These are phyloP conservation scores for Priceomyces medius DNA, from an alignment of 805 yeast genomes.

Conservation along the genomic window DNA sequence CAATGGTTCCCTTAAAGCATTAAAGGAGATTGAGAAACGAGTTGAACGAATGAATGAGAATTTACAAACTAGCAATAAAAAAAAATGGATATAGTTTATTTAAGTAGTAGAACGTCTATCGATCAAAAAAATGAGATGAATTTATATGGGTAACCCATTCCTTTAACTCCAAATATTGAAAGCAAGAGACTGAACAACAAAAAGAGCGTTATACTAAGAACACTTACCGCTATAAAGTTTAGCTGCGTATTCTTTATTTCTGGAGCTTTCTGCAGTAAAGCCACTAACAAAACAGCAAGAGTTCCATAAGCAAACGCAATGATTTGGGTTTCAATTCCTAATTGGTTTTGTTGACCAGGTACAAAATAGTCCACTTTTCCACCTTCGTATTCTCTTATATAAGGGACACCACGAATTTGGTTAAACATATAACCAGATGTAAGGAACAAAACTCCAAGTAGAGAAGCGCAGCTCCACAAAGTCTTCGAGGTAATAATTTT, in stretches of 20 bases:
- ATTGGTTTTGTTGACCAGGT: slow-evolving; percentile 71
- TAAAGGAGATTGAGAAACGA: slow-evolving; percentile 38
- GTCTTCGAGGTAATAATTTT: slow-evolving; percentile 48
- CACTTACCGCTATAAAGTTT: slow-evolving; percentile 48
- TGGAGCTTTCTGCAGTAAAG: slow-evolving; percentile 60
- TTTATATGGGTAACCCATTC: slow-evolving; percentile 72
- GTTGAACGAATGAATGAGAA: slow-evolving; percentile 24
- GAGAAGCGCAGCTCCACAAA: slow-evolving; percentile 70
- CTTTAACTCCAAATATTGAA: slow-evolving; percentile 66
- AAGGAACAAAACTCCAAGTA: slow-evolving; percentile 68
- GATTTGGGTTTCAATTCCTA: slow-evolving; percentile 87
- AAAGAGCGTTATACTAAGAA: slow-evolving; percentile 47
- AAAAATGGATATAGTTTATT: no score
- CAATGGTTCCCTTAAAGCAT: slow-evolving; percentile 20
- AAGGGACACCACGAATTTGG: slow-evolving; percentile 72
- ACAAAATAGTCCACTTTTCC: slow-evolving; percentile 39
- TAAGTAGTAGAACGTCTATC: not conserved
- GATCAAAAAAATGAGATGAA: slow-evolving; percentile 26
- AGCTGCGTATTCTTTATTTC: slow-evolving; percentile 41
- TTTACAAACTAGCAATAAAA: not conserved
- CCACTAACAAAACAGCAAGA: slow-evolving; percentile 58
- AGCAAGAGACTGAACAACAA: slow-evolving; percentile 63
- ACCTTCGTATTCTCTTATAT: slow-evolving; percentile 46
- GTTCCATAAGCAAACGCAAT: slow-evolving; percentile 71
- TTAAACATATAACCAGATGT: slow-evolving; percentile 93